Percentiles rank a stretch among this genome's conserved stretches.
These are phyloP conservation scores for Suaeda aralocaspica DNA, from an alignment of 148 eudicot species.

Conservation along the genomic window DNA sequence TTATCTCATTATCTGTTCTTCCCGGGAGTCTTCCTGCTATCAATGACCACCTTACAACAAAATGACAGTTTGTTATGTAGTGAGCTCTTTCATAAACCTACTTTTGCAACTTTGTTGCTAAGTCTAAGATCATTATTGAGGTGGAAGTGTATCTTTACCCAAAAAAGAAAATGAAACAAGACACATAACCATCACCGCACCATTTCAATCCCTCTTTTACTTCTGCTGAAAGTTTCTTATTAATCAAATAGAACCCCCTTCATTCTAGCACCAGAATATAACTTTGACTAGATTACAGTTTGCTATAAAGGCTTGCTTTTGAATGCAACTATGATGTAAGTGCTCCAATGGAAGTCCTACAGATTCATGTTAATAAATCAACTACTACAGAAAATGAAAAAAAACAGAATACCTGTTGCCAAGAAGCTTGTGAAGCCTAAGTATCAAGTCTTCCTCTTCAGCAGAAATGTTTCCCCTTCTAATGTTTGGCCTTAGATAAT, in stretches of 20 bases:
- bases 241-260: too few relatives aligned
- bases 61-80: not conserved
- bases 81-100: not conserved
- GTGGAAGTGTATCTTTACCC: not conserved
- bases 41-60: conserved; percentile 49
- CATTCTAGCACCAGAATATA: too few relatives aligned
- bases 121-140: not conserved
- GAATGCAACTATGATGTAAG: too few relatives aligned
- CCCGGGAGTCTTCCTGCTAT: conserved; percentile 71
- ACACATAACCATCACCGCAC: not conserved
- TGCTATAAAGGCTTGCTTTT: too few relatives aligned
- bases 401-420: conserved; percentile 51
- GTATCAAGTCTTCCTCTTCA: conserved; percentile 65
- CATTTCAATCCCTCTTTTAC: not conserved
- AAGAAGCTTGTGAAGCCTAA: conserved; percentile 72
- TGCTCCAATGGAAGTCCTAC: too few relatives aligned
- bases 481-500: conserved; percentile 70
- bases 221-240: too few relatives aligned
- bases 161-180: not conserved
- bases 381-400: not conserved
- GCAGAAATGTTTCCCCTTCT: conserved; percentile 67
- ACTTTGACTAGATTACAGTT: too few relatives aligned
- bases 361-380: not conserved
- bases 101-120: not conserved
- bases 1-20: conserved; percentile 74